phyloP scores from a whole-genome alignment of 2,329 filamentous ascomycete species.

The Parastagonospora avenae region DNA sequence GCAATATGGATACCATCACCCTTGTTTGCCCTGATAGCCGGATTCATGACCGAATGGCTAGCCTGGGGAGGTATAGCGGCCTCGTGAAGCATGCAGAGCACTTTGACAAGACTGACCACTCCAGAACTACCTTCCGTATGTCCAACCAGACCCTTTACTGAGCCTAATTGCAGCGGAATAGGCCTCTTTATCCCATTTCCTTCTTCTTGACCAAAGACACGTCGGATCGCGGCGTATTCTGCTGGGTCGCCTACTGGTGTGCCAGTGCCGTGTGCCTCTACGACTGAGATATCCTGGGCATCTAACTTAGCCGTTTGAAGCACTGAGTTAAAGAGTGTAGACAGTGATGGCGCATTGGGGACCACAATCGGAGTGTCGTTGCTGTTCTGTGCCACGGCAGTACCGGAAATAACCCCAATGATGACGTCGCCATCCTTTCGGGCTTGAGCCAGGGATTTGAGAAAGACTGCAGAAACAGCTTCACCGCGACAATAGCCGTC shows the following conservation, averaged over 20 bases:
- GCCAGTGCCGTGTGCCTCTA: conserved; percentile 24
- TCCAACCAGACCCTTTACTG: conserved; percentile 40
- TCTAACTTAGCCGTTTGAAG: conserved; percentile 6
- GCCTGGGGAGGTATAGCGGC: conserved; percentile 27
- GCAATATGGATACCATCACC: conserved; percentile 20
- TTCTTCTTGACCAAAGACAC: too few relatives aligned
- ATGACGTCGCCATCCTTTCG: conserved; percentile 57
- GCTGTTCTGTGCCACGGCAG: conserved; percentile 17
- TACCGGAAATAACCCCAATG: conserved; percentile 49
- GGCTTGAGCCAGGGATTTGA: conserved; percentile 58
- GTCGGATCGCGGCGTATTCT: conserved; percentile 23
- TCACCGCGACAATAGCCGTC: conserved; percentile 62
- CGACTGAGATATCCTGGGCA: conserved; percentile 6
- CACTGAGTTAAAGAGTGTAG: conserved; percentile 12
- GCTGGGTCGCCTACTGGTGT: conserved; percentile 18
- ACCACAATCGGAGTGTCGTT: conserved; percentile 13
- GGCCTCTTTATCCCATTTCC: neutral
- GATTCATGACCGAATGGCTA: conserved; percentile 17
- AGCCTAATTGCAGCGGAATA: conserved; percentile 23
- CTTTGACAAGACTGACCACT: conserved; percentile 30
- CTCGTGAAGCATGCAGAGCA: conserved; percentile 30
- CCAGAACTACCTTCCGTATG: conserved; percentile 33
- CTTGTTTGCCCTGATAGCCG: conserved; percentile 7
- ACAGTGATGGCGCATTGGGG: conserved; percentile 15
- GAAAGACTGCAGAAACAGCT: conserved; percentile 54